Evolutionary conservation across 306 rosid species (phyloP), one percentile per base, ranked within the genome.

Genomic region (Glycine soja): DNA sequence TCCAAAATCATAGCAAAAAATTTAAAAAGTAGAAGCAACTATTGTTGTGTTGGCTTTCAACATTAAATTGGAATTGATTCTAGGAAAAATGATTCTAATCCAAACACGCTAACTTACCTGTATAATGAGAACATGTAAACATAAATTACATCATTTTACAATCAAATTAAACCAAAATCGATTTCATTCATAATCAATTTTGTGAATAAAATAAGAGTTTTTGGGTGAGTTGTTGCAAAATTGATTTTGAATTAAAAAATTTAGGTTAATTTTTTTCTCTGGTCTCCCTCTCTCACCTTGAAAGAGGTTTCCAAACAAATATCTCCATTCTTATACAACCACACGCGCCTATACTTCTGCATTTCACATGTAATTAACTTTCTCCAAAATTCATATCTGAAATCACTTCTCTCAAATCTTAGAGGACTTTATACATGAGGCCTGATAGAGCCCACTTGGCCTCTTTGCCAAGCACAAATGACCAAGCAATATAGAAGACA

Each of bases 311-410:
- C 54, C 52, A 80, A 38, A 34, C 57, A 47, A 10, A 24, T 61
- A 63, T 32, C 7, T 58, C 18, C 11, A 19, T 57, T 19, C 15
- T 9, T 64, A 4, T 40, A 50, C 54, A 14, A 54, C 36, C 30
- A 36, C 1, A 4, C 14, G 19, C 8, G 8, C 36, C 52, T 51
- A 48, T 52, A 63, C 48, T 67, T 19, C 19, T 24, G 30, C 30
- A 68, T 69, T 78, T n/a, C 59, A 19, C 56, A 40, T 43, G 6
- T 19, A 64, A 15, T 16, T 38, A 47, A 70, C 43, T 13, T 47
- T 38, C 74, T 73, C 32, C 61, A 52, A 74, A 74, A 81, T 81
- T 75, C 70, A 81, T 32, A 81, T 54, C 52, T 54, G 32, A 42
- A 63, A 53, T n/a, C 40, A 13, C 14, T 18, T 32, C 7, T 64